Percentiles rank a stretch among this genome's conserved stretches.
Conservation (phyloP, 352 stramenopile species). For the Pythium pectinolyticum region DNA sequence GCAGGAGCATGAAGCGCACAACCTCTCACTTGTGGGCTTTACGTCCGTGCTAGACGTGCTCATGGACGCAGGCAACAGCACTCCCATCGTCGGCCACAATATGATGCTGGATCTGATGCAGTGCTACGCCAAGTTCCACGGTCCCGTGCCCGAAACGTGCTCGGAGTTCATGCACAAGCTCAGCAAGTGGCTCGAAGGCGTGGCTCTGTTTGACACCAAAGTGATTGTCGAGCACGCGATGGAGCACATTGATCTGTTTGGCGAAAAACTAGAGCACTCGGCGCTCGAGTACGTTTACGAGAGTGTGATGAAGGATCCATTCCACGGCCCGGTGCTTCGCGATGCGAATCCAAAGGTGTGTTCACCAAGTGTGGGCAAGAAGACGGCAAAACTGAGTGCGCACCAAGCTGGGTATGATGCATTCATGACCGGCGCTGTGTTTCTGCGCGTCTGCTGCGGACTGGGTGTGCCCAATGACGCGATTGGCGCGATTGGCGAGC, state of each 20-base stretch:
- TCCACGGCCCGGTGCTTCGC: slow-evolving; percentile 51
- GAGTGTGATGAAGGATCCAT: slow-evolving; percentile 57
- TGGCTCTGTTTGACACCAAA: slow-evolving; percentile 73
- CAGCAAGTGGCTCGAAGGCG: slow-evolving; percentile 43
- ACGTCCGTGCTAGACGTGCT: slow-evolving; percentile 58
- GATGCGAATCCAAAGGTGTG: neutral
- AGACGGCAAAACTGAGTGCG: slow-evolving; percentile 11
- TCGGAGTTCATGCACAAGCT: slow-evolving; percentile 60
- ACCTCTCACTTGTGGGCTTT: slow-evolving; percentile 63
- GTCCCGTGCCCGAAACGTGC: slow-evolving; percentile 52
- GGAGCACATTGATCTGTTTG: slow-evolving; percentile 59
- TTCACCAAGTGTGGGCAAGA: neutral
- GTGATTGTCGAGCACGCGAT: slow-evolving; percentile 65
- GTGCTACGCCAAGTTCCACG: slow-evolving; percentile 78
- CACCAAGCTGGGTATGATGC: slow-evolving; percentile 80
- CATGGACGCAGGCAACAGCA: slow-evolving; percentile 39
- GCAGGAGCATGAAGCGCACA: slow-evolving; percentile 43
- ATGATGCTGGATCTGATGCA: slow-evolving; percentile 82
- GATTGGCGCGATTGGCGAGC: slow-evolving; percentile 34
- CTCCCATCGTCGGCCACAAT: slow-evolving; percentile 73
- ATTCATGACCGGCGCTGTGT: slow-evolving; percentile 79
- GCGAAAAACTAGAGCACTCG: slow-evolving; percentile 58
- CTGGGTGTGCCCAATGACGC: slow-evolving; percentile 60
- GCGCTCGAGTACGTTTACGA: slow-evolving; percentile 67
- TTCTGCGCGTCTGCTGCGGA: slow-evolving; percentile 60